Evolutionary conservation across 768 basidiomycete genomes (phyloP).

Genomic region (Amanita rubescens): DNA sequence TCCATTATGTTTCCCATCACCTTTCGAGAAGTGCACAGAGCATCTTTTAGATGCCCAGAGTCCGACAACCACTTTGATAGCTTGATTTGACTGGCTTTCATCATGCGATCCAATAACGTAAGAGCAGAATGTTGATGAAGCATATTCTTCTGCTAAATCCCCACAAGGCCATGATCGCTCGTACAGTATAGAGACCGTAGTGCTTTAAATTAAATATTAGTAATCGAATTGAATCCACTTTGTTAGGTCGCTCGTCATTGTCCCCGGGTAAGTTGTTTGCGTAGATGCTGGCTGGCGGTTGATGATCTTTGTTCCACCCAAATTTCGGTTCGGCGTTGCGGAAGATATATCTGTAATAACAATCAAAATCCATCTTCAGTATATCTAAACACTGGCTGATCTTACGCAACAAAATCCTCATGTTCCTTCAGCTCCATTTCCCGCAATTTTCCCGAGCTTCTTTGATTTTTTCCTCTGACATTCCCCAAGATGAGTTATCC

Average conservation of each 20-base stretch:
- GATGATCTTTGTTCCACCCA: slow-evolving; percentile 14
- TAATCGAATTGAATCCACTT: background rate
- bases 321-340: slow-evolving; percentile 17
- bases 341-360: slow-evolving; percentile 15
- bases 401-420: slow-evolving; percentile 15
- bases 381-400: background rate
- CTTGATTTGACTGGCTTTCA: too few species aligned
- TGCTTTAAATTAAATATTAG: too few species aligned
- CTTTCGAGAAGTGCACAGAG: too few species aligned
- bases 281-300: slow-evolving; percentile 8
- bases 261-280: slow-evolving; percentile 7
- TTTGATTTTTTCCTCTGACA: background rate
- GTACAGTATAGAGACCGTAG: too few species aligned
- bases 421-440: slow-evolving; percentile 5
- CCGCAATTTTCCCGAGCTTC: background rate
- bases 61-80: too few species aligned
- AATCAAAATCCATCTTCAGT: background rate
- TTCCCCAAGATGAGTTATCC: background rate
- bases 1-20: too few species aligned
- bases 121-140: too few species aligned
- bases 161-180: too few species aligned
- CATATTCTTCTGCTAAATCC: too few species aligned
- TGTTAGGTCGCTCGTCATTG: background rate
- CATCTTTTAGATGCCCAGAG: too few species aligned
- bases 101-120: too few species aligned